Percentiles rank a stretch among this genome's conserved stretches.
Conservation (phyloP, 108 stramenopile species). For the Nannochloropsis gaditana region DNA sequence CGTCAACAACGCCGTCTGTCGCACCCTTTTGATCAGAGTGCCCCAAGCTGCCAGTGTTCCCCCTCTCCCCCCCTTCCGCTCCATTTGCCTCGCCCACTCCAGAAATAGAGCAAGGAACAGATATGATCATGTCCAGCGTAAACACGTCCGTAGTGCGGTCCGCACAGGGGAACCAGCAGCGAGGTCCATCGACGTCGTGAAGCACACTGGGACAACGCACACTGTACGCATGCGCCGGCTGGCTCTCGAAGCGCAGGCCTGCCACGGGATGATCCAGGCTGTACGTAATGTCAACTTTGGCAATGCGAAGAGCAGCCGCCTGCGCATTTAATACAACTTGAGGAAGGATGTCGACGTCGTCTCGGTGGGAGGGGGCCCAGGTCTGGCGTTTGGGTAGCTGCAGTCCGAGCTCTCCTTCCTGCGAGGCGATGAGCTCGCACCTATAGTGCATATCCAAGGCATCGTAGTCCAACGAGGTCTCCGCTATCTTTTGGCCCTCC, state of each 20-base stretch:
- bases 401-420: neutral
- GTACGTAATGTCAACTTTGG: neutral
- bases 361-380: neutral
- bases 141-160: neutral
- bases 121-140: neutral
- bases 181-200: slow-evolving; percentile 2
- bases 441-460: neutral
- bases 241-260: slow-evolving; percentile 7
- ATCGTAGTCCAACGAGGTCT: neutral
- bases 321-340: neutral
- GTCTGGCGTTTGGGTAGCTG: slow-evolving; percentile 3
- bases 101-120: neutral
- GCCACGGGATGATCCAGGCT: neutral
- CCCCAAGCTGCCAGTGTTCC: neutral
- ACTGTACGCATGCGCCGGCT: neutral
- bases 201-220: neutral
- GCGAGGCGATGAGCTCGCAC: neutral
- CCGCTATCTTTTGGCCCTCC: neutral
- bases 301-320: neutral
- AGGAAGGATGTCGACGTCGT: neutral
- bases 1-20: too few species aligned
- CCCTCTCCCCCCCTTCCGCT: neutral
- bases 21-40: too few species aligned
- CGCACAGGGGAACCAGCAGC: slow-evolving; percentile 2
- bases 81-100: neutral